Percentiles rank a stretch among this genome's conserved stretches.
Conservation (phyloP, 495 filamentous ascomycete species). For the Paragyromitra xinjiangensis region DNA sequence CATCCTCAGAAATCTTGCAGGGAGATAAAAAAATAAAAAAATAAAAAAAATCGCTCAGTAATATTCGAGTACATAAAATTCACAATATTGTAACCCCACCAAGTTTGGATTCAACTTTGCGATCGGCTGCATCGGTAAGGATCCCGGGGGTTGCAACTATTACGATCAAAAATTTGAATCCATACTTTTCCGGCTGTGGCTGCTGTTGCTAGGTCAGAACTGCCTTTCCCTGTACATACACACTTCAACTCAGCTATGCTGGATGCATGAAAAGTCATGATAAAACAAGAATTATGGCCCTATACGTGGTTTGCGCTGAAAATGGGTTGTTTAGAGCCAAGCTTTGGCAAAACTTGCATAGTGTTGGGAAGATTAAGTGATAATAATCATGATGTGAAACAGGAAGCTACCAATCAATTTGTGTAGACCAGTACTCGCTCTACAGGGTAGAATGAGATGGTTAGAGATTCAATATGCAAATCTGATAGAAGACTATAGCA, state of each 20-base stretch:
- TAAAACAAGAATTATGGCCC: slow-evolving; percentile 16
- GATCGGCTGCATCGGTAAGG: slow-evolving; percentile 50
- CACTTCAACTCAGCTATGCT: slow-evolving; percentile 12
- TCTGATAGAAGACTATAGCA: slow-evolving; percentile 9
- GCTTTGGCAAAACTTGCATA: slow-evolving; percentile 4
- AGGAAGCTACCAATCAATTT: not conserved
- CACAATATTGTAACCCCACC: slow-evolving; percentile 40
- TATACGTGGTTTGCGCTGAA: not conserved
- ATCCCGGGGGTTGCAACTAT: slow-evolving; percentile 23
- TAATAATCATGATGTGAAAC: not conserved
- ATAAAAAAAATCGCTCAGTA: slow-evolving; percentile 52
- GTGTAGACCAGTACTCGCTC: slow-evolving; percentile 1
- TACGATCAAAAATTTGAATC: slow-evolving; percentile 40
- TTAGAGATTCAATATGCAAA: slow-evolving; percentile 30
- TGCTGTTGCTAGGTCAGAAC: slow-evolving; percentile 24
- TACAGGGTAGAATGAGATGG: slow-evolving; percentile 2
- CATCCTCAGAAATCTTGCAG: slow-evolving; percentile 49
- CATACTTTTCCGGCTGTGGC: slow-evolving; percentile 26
- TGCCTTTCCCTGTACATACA: slow-evolving; percentile 19
- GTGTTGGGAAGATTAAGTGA: slow-evolving; percentile 1
- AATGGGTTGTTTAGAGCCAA: slow-evolving; percentile 1
- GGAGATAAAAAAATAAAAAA: slow-evolving; percentile 6
- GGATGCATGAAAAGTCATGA: slow-evolving; percentile 8
- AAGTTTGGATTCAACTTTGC: slow-evolving; percentile 30
- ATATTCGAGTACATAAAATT: slow-evolving; percentile 49